These are phyloP conservation scores for Hypoxylon intermedium DNA, from an alignment of 495 filamentous ascomycete genomes.

Conservation along the genomic window DNA sequence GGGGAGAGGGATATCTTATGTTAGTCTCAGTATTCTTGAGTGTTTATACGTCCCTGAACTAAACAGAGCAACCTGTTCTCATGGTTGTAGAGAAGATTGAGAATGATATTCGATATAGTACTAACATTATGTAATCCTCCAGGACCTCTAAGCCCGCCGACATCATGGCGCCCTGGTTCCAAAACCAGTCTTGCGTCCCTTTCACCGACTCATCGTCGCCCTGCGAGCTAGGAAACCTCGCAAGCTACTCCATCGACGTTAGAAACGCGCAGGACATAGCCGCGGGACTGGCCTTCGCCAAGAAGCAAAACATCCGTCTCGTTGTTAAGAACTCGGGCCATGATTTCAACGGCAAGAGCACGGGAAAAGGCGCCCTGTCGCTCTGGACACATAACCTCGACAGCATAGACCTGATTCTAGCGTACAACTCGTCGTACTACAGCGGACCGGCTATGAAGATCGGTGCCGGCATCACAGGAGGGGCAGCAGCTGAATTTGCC, in stretches of 20 bases:
- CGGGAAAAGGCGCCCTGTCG: conserved; percentile 59
- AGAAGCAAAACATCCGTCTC: conserved; percentile 45
- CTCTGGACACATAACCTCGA: conserved; percentile 68
- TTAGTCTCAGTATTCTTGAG: too few species aligned
- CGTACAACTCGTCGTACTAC: conserved; percentile 46
- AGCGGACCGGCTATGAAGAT: conserved; percentile 57
- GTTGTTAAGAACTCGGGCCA: conserved; percentile 52
- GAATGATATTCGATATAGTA: too few species aligned
- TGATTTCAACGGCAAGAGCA: conserved; percentile 50
- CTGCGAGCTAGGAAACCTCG: conserved; percentile 63
- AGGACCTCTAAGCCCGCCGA: too few species aligned
- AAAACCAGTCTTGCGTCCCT: conserved; percentile 64
- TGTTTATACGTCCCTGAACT: too few species aligned
- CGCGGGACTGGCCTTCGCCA: conserved; percentile 54
- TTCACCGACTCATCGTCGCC: conserved; percentile 50
- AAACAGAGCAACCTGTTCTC: too few species aligned
- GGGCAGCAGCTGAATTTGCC: neutral
- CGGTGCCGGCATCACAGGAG: conserved; percentile 55
- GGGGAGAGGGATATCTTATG: too few species aligned
- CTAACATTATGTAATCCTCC: too few species aligned
- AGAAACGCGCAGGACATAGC: conserved; percentile 41
- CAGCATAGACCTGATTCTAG: conserved; percentile 42
- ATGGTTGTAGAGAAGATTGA: too few species aligned
- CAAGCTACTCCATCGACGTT: conserved; percentile 60
- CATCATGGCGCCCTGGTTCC: conserved; percentile 54